A percentile compares a stretch with the other conserved stretches of the same genome.
phyloP scores from a whole-genome alignment of 352 stramenopile species.

The Phytophthora citrophthora region DNA sequence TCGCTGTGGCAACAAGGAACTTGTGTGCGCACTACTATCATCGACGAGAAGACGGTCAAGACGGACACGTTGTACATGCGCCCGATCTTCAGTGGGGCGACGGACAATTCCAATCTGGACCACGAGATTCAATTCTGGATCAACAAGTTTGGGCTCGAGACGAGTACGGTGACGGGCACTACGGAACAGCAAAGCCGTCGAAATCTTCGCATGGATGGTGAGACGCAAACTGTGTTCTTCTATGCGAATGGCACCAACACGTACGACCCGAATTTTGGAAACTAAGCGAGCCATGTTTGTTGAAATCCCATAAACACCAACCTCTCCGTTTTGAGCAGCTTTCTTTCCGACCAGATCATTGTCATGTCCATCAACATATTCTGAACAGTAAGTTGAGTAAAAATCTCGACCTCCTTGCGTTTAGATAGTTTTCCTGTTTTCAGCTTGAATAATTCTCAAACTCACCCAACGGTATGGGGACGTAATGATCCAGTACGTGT shows the following conservation, averaged over 20 bases:
- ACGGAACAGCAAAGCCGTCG: constrained; percentile 17
- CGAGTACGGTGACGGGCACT: constrained; percentile 19
- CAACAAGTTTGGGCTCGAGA: constrained; percentile 49
- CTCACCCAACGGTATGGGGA: too few relatives aligned
- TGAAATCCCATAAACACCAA: too few relatives aligned
- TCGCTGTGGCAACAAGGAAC: constrained; percentile 59
- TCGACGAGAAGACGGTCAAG: constrained; percentile 42
- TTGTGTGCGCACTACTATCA: constrained; percentile 48
- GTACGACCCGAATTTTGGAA: constrained; percentile 12
- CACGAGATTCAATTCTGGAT: constrained; percentile 62
- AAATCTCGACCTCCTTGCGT: too few relatives aligned
- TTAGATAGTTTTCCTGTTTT: too few relatives aligned
- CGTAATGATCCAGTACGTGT: too few relatives aligned
- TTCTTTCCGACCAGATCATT: too few relatives aligned
- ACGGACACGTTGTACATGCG: constrained; percentile 57
- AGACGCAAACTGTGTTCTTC: constrained; percentile 19
- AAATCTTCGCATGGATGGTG: constrained; percentile 1
- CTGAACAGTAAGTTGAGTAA: too few relatives aligned
- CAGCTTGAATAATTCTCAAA: too few relatives aligned
- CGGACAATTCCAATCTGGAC: constrained; percentile 46
- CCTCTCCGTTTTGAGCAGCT: too few relatives aligned
- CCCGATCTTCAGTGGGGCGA: constrained; percentile 59
- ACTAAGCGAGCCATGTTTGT: not conserved
- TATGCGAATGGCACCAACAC: constrained; percentile 34
- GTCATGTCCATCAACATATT: too few relatives aligned